Evolutionary conservation across 2,329 filamentous ascomycete species (phyloP).

Genomic region (Leptoxyphium fumago): DNA sequence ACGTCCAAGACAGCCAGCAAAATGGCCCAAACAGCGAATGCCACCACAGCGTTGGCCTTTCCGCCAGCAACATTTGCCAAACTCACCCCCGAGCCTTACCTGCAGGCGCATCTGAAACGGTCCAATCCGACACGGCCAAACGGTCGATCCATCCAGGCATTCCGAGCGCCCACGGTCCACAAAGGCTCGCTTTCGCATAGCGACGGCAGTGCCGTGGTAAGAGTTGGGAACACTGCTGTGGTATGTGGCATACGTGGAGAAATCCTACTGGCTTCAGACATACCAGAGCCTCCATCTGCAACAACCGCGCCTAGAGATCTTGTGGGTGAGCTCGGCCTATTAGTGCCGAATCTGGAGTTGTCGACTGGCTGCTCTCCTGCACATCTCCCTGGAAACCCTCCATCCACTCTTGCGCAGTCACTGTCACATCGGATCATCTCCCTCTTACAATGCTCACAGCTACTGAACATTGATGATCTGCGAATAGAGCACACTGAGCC

Average conservation of each 20-base stretch:
- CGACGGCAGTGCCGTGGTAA: slow-evolving; percentile 77
- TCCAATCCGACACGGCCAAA: slow-evolving; percentile 59
- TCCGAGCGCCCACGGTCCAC: slow-evolving; percentile 62
- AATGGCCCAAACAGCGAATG: neutral
- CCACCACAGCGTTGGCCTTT: slow-evolving; percentile 21
- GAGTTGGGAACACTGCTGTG: slow-evolving; percentile 80
- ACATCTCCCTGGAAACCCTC: slow-evolving; percentile 72
- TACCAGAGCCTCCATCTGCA: slow-evolving; percentile 43
- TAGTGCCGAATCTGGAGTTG: slow-evolving; percentile 89
- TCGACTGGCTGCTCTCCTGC: slow-evolving; percentile 79
- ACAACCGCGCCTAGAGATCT: slow-evolving; percentile 13
- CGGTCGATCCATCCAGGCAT: slow-evolving; percentile 55
- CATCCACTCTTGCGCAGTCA: slow-evolving; percentile 65
- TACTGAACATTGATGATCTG: slow-evolving; percentile 54
- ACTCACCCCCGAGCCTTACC: slow-evolving; percentile 75
- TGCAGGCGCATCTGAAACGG: slow-evolving; percentile 73
- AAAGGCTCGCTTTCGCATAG: slow-evolving; percentile 74
- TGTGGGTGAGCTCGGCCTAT: slow-evolving; percentile 44
- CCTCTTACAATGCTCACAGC: slow-evolving; percentile 54
- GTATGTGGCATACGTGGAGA: slow-evolving; percentile 87
- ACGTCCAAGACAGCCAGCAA: neutral
- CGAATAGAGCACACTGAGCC: slow-evolving; percentile 43
- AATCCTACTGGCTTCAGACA: slow-evolving; percentile 59
- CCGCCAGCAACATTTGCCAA: slow-evolving; percentile 67
- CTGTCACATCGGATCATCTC: slow-evolving; percentile 67